phyloP scores from a whole-genome alignment of 352 stramenopile genomes.

The Phytophthora fragariaefolia region DNA sequence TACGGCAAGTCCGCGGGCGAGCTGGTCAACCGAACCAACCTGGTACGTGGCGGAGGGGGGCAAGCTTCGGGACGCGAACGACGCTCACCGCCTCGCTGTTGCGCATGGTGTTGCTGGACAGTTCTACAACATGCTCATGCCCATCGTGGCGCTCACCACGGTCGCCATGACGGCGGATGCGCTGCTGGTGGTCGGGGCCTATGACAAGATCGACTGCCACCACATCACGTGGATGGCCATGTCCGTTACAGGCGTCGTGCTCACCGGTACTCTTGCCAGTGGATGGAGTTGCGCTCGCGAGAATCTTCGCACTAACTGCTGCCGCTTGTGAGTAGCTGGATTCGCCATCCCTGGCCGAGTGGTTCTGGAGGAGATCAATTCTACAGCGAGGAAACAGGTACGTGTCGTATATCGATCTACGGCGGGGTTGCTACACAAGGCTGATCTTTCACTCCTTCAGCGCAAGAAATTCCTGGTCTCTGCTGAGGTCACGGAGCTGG shows the following conservation, averaged over 20 bases:
- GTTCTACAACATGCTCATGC: slow-evolving; percentile 61
- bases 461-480: slow-evolving; percentile 55
- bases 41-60: slow-evolving; percentile 25
- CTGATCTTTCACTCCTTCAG: background rate
- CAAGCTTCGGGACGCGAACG: too few relatives aligned
- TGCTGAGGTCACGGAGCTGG: slow-evolving; percentile 48
- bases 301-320: background rate
- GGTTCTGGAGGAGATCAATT: slow-evolving; percentile 71
- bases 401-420: background rate
- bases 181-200: slow-evolving; percentile 47
- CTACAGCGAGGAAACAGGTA: slow-evolving; percentile 60
- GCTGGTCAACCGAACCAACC: slow-evolving; percentile 50
- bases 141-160: slow-evolving; percentile 54
- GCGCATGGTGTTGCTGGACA: slow-evolving; percentile 17
- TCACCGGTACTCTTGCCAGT: slow-evolving; percentile 46
- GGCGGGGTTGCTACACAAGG: background rate
- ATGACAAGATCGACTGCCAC: slow-evolving; percentile 72
- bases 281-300: background rate
- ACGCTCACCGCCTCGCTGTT: slow-evolving; percentile 1
- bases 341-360: slow-evolving; percentile 67
- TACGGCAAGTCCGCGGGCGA: slow-evolving; percentile 76
- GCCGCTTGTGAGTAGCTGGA: slow-evolving; percentile 40
- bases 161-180: slow-evolving; percentile 66
- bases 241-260: slow-evolving; percentile 62
- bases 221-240: slow-evolving; percentile 75